Conservation (phyloP, 805 yeast species). For the Peterozyma toletana region DNA sequence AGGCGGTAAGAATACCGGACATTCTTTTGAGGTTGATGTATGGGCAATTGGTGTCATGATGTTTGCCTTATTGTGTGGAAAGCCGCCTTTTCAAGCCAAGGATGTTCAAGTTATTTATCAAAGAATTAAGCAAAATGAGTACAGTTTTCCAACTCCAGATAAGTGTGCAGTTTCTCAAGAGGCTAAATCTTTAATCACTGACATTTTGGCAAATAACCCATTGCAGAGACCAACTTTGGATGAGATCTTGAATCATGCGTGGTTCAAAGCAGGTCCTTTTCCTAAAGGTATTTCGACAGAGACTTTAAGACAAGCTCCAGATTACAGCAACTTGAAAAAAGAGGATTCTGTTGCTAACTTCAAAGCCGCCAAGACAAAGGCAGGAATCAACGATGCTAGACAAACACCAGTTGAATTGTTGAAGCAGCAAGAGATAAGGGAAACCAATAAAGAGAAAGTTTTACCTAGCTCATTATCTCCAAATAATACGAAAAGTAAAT, state of each 20-base stretch:
- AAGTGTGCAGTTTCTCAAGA: conserved; percentile 52
- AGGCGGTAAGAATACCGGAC: conserved; percentile 82
- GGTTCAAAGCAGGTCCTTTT: conserved; percentile 78
- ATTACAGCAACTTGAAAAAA: conserved; percentile 42
- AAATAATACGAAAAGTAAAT: conserved; percentile 81
- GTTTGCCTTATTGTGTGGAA: conserved; percentile 86
- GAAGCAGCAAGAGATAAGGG: conserved; percentile 53
- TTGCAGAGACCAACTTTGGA: conserved; percentile 71
- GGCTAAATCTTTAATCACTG: conserved; percentile 66
- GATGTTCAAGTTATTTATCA: conserved; percentile 91
- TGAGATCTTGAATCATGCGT: conserved; percentile 72
- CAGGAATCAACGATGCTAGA: conserved; percentile 42
- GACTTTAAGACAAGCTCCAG: conserved; percentile 58
- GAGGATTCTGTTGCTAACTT: conserved; percentile 64
- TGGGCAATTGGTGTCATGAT: conserved; percentile 98
- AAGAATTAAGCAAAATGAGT: conserved; percentile 79
- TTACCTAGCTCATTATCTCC: conserved; percentile 91
- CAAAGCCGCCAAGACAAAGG: conserved; percentile 52
- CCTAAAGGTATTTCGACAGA: conserved; percentile 62
- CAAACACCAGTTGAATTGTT: conserved; percentile 66
- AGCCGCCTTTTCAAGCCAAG: conserved; percentile 96
- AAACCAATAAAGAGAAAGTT: conserved; percentile 60
- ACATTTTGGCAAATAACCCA: conserved; percentile 74
- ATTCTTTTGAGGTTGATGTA: conserved; percentile 88
- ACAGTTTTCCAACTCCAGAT: conserved; percentile 65